A percentile compares a stretch with the other conserved stretches of the same genome.
Conservation (phyloP, 225 moss, liverwort and hornwort species). For the Climacium dendroides region DNA sequence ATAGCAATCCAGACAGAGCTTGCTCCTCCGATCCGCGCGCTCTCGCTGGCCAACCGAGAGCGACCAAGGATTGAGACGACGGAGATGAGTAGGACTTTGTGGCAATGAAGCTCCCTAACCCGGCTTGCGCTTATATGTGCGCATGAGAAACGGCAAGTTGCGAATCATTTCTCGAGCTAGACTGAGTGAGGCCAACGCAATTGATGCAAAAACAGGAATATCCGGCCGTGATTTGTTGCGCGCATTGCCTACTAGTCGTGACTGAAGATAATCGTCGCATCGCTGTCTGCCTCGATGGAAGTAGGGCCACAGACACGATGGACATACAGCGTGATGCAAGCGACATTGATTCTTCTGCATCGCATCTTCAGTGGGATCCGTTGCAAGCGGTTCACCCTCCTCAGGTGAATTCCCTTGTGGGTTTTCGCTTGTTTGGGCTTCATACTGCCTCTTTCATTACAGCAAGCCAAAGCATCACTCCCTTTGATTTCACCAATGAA, state of each 20-base stretch:
- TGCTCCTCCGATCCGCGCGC: too few species aligned
- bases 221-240: not conserved
- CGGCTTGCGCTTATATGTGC: not conserved
- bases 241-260: not conserved
- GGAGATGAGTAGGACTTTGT: too few species aligned
- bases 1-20: too few species aligned
- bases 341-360: not conserved
- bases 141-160: too few species aligned
- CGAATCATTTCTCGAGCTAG: not conserved
- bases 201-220: too few species aligned
- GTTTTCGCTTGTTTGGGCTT: not conserved
- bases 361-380: not conserved
- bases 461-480: too few species aligned
- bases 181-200: not conserved
- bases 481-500: not conserved
- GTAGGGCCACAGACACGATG: not conserved
- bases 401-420: not conserved
- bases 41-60: not conserved
- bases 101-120: not conserved
- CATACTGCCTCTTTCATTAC: too few species aligned
- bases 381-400: too few species aligned
- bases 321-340: not conserved
- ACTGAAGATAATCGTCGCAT: not conserved
- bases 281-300: not conserved
- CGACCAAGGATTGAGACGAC: not conserved